Evolutionary conservation across 1,284 basidiomycete species (phyloP).

Genomic region (Stygiomarasmius scandens): DNA sequence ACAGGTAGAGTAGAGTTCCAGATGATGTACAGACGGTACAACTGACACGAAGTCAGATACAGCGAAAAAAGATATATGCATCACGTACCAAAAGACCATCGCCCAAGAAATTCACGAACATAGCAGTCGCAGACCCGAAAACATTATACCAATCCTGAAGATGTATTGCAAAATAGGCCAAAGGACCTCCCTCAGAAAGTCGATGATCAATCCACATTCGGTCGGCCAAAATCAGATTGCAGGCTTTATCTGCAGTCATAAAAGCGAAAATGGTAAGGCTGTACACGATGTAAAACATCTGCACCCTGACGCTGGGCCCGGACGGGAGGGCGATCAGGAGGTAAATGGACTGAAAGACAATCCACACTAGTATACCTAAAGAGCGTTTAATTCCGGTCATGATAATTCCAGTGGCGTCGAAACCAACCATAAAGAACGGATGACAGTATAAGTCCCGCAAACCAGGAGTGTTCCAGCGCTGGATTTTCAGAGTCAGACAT

Average conservation of each 20-base stretch:
- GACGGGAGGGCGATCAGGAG: not conserved
- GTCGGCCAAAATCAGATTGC: not conserved
- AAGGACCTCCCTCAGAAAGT: not conserved
- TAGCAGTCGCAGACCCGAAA: not conserved
- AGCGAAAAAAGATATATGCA: not conserved
- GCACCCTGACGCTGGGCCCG: not conserved
- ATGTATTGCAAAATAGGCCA: not conserved
- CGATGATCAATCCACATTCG: slow-evolving; percentile 4
- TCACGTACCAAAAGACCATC: slow-evolving; percentile 8
- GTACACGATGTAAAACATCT: not conserved
- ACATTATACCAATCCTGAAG: not conserved
- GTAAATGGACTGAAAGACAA: not conserved
- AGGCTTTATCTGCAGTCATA: not conserved
- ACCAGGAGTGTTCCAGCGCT: no score
- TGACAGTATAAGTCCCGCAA: no score
- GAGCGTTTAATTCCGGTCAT: no score
- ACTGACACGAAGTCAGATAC: slow-evolving; percentile 10
- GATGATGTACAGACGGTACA: slow-evolving; percentile 28
- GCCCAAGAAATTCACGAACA: slow-evolving; percentile 1
- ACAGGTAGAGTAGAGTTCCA: slow-evolving; percentile 14
- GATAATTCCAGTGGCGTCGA: no score
- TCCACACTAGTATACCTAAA: not conserved
- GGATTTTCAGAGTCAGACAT: no score
- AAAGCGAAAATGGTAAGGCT: not conserved
- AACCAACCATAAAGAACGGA: no score